Evolutionary conservation across 768 basidiomycete species (phyloP).

Genomic region (Psilocybe cyanescens): DNA sequence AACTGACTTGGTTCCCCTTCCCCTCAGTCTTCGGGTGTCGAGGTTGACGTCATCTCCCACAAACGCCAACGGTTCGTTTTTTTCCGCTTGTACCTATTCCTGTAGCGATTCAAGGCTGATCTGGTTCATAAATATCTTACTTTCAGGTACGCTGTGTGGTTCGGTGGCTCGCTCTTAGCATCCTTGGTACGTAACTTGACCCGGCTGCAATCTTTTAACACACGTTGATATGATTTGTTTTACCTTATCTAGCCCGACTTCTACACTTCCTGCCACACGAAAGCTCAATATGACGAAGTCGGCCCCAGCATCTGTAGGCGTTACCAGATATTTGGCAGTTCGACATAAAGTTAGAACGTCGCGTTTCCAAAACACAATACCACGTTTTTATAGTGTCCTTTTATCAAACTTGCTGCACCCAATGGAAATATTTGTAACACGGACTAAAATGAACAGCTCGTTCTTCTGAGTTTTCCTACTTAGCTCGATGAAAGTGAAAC

Average conservation of each 20-base stretch:
- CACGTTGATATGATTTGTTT: neutral
- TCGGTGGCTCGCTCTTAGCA: slow-evolving; percentile 93
- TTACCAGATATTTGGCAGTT: slow-evolving; percentile 93
- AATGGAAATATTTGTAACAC: slow-evolving; percentile 8
- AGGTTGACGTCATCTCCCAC: slow-evolving; percentile 98
- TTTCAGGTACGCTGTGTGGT: slow-evolving; percentile 92
- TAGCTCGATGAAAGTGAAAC: neutral
- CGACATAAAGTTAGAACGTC: slow-evolving; percentile 50
- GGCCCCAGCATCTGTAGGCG: slow-evolving; percentile 91
- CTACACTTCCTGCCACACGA: slow-evolving; percentile 91
- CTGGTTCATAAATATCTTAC: slow-evolving; percentile 14
- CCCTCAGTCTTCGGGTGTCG: slow-evolving; percentile 88
- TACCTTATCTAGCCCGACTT: slow-evolving; percentile 77
- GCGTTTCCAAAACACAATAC: slow-evolving; percentile 3
- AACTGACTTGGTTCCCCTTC: slow-evolving; percentile 13
- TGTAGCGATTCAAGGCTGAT: slow-evolving; percentile 7
- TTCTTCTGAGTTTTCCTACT: neutral
- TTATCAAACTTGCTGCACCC: neutral
- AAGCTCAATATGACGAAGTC: slow-evolving; percentile 93
- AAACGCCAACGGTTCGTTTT: slow-evolving; percentile 84
- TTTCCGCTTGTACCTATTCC: neutral
- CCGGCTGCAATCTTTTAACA: neutral
- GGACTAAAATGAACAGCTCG: neutral
- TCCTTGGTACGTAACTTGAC: slow-evolving; percentile 67
- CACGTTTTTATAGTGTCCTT: neutral